Percentiles rank a stretch among this genome's conserved stretches.
Conservation (phyloP, 768 basidiomycete species). For the Pluteus cervinus region DNA sequence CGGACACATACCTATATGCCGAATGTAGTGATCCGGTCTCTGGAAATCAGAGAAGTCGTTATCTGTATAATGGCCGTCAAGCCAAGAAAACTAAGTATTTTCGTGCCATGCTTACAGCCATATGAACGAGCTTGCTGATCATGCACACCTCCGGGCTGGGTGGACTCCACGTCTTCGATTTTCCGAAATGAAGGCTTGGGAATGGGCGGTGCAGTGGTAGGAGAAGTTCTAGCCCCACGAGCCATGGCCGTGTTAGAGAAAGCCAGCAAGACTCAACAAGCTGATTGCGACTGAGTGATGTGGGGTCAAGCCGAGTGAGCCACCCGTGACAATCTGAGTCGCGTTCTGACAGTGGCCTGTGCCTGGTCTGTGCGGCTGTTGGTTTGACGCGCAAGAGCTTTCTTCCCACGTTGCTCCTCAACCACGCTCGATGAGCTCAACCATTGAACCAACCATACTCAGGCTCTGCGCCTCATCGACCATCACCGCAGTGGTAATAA, state of each 20-base stretch:
- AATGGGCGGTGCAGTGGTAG: conserved; percentile 27
- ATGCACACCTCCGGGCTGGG: conserved; percentile 55
- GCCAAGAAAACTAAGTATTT: background rate
- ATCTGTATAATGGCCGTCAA: conserved; percentile 19
- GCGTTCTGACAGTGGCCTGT: no score
- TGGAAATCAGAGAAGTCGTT: conserved; percentile 67
- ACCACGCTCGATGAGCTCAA: no score
- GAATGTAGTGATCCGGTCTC: conserved; percentile 82
- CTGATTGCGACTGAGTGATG: no score
- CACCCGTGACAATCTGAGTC: no score
- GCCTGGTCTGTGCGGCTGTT: no score
- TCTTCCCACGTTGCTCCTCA: no score
- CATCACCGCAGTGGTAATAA: no score
- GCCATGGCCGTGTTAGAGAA: conserved; percentile 24
- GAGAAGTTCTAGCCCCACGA: conserved; percentile 26
- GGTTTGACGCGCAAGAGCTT: no score
- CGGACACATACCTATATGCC: conserved; percentile 68
- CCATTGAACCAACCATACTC: no score
- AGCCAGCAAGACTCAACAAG: no score
- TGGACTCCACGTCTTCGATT: conserved; percentile 57
- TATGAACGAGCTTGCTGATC: conserved; percentile 60
- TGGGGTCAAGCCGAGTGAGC: no score
- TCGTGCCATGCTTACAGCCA: conserved; percentile 28
- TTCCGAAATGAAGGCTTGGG: conserved; percentile 67
- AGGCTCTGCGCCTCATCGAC: no score